A percentile compares a stretch with the other conserved stretches of the same genome.
Conservation (phyloP, 441 rosid species). For the Viola pubescens region DNA sequence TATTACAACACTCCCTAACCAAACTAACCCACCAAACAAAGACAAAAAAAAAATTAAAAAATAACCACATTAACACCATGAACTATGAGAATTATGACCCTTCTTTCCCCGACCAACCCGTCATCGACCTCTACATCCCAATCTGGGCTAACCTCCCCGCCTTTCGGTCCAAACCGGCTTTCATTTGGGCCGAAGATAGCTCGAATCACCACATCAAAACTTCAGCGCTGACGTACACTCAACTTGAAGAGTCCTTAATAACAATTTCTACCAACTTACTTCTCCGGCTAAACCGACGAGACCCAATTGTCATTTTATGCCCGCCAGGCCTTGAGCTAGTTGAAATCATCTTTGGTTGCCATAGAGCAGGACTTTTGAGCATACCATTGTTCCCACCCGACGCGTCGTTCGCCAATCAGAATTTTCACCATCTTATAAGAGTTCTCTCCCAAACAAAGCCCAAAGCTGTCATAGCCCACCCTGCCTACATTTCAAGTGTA, state of each 20-base stretch:
- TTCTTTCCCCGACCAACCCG: conserved; percentile 56
- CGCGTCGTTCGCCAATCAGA: conserved; percentile 30
- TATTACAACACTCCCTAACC: conserved; percentile 12
- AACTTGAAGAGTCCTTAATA: conserved; percentile 36
- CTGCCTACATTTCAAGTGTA: conserved; percentile 27
- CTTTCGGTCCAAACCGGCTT: conserved; percentile 48
- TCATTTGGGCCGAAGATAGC: conserved; percentile 42
- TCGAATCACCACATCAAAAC: conserved; percentile 4
- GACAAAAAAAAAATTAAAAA: not conserved
- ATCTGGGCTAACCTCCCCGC: conserved; percentile 46
- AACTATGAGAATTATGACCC: conserved; percentile 50
- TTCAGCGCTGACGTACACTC: conserved; percentile 34
- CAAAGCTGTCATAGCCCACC: conserved; percentile 43
- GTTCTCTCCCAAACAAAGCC: conserved; percentile 51
- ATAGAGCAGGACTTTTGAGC: conserved; percentile 50
- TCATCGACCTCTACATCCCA: conserved; percentile 53
- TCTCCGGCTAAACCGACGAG: conserved; percentile 27
- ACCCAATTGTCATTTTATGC: conserved; percentile 40
- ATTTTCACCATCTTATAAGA: conserved; percentile 37
- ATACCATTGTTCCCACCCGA: conserved; percentile 45
- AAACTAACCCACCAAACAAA: not conserved
- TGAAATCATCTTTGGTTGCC: conserved; percentile 52
- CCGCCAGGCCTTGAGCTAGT: conserved; percentile 47
- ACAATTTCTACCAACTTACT: conserved; percentile 30
- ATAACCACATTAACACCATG: conserved; percentile 16